Base-by-base conservation (phyloP, 148 eudicot genomes). In the Rhododendron kiyosumense region DNA sequence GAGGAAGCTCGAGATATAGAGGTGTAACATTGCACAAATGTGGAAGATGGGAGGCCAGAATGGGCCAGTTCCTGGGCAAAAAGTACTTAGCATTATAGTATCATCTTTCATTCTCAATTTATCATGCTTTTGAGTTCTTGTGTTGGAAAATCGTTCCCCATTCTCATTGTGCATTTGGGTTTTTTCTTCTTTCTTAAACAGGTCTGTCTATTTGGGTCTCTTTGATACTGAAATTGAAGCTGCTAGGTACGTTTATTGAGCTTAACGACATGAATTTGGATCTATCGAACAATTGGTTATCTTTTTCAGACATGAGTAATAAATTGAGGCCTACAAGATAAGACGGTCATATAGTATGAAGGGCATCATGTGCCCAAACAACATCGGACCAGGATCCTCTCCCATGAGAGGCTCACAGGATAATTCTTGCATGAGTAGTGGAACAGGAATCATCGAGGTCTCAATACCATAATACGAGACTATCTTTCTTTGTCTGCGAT, bases 41-140 rank as follows among this genome's bases (percentile, higher is more conserved):
- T 93, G 99, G 99, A 76, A 91, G 99, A 91, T 97, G 99, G 99
- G 99, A 97, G 85, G 98, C 99, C 78, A 91, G 98, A 86, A 95
- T 95, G 98, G 99, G 99, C 84, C 99, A 97, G 86, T 95, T 97
- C 89, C 91, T 97, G 52, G 99, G 98, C 86, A 97, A 97, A 93
- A 97, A 97, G 98, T 97, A 95, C 38, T 22, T 20, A 18, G 18
- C 7, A 18, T 57, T 57, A 51, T 9, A 26, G 46, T 22, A 41
- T 4, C 0, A 14, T 74, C 73, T 24, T 81, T 15, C 71, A 69
- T 69, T 69, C 36, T 71, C 32, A 86, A n/a, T 22, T 28, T 71
- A 51, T 52, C 65, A 34, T 18, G 8, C 18, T 80, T 18, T 20
- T 10, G 15, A 26, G 24, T 45, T 38, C 79, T 6, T 76, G 43